Evolutionary conservation across 805 yeast genomes (phyloP), one percentile per base, ranked within the genome.

Genomic region (Jamesozyma lodderae): DNA sequence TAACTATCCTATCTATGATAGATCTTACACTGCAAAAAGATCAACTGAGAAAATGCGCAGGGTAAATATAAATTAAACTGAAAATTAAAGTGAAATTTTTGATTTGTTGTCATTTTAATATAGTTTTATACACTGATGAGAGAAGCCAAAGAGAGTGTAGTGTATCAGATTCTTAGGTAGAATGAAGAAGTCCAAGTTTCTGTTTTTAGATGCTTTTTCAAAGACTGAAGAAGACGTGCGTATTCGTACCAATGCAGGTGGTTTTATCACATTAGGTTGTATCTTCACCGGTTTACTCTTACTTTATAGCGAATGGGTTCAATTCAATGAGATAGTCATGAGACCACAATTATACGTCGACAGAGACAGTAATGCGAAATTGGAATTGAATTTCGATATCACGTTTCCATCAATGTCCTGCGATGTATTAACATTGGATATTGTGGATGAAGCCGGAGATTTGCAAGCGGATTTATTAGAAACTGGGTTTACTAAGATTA

Each of bases 161-260:
- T n/a, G n/a, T n/a, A n/a, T n/a, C n/a, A n/a, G n/a, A n/a, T n/a
- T n/a, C n/a, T n/a, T n/a, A n/a, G n/a, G 26, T 5, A 8, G 7
- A 29, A 29, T 29, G 29, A 36, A 20, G 13, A 38, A 34, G 16
- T 39, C 53, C 6, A 47, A 51, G 19, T 51, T 66, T 19, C 43
- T 83, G 33, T 72, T 79, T 31, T 65, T 82, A 42, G 97, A 88
- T 61, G 94, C 90, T n/a, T 88, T 90, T 57, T 74, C 94, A 21
- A 90, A 88, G 62, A 84, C 96, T 4, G 88, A 85, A 25, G 97
- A 90, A 54, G 98, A 92, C 59, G 94, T 94, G 7, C 73, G 84
- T 36, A 75, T 92, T 43, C 77, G 82, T 45, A 92, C 98, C 4
- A 72, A 90, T 4, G 71, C 90, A 7, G 98, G 98, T 37, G 98